Evolutionary conservation across 495 filamentous ascomycete genomes (phyloP).

Genomic region (Melanomma pulvis-pyrius): DNA sequence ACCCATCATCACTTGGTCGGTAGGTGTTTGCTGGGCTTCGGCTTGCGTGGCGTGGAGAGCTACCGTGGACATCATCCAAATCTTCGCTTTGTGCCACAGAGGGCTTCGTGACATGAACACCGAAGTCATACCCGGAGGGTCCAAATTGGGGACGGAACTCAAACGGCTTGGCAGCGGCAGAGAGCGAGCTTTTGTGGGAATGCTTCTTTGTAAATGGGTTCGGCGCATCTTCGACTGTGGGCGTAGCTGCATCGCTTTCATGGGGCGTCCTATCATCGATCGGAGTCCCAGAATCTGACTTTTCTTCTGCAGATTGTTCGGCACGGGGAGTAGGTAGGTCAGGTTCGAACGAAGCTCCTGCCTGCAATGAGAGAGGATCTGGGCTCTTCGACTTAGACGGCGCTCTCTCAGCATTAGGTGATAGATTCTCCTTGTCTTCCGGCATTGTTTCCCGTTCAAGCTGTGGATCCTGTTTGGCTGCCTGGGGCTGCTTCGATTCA

Average conservation of each 20-base stretch:
- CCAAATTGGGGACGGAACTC: slow-evolving; percentile 59
- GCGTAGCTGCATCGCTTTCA: slow-evolving; percentile 31
- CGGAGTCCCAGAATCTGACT: slow-evolving; percentile 24
- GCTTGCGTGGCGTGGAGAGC: slow-evolving; percentile 35
- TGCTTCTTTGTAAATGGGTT: slow-evolving; percentile 48
- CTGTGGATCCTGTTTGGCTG: slow-evolving; percentile 28
- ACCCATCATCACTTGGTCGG: slow-evolving; percentile 43
- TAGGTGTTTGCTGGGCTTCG: slow-evolving; percentile 42
- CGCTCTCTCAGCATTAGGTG: slow-evolving; percentile 25
- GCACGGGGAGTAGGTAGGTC: slow-evolving; percentile 16
- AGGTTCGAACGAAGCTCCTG: slow-evolving; percentile 1
- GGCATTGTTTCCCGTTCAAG: slow-evolving; percentile 20
- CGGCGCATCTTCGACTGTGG: slow-evolving; percentile 22
- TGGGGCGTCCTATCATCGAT: slow-evolving; percentile 27
- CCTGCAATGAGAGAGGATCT: slow-evolving; percentile 22
- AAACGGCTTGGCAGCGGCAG: slow-evolving; percentile 69
- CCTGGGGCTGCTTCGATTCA: slow-evolving; percentile 28
- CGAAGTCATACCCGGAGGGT: slow-evolving; percentile 50
- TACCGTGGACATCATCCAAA: slow-evolving; percentile 25
- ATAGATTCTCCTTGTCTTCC: slow-evolving; percentile 38
- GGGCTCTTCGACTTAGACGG: slow-evolving; percentile 34
- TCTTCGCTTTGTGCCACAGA: slow-evolving; percentile 44
- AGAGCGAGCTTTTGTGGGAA: slow-evolving; percentile 58
- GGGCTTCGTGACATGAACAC: slow-evolving; percentile 50
- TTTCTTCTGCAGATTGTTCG: slow-evolving; percentile 11